Evolutionary conservation across 352 stramenopile genomes (phyloP), one percentile per base, ranked within the genome.

Genomic region (Saprolegnia parasitica): DNA sequence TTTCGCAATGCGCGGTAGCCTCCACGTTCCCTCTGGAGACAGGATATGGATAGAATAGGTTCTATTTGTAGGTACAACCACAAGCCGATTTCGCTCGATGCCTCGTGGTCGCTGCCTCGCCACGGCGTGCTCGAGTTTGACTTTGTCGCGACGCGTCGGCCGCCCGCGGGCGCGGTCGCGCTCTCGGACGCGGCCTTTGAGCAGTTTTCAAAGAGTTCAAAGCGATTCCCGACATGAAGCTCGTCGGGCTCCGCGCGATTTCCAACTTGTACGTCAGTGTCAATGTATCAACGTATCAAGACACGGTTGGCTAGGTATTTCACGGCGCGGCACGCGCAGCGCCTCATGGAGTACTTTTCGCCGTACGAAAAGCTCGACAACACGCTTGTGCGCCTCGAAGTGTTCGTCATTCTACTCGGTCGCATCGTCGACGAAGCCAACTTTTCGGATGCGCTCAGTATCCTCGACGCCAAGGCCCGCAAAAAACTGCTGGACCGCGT

Each of bases 141-240:
- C 68, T 91, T 88, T 67, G 81, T 88, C 16, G 77, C 83, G 70
- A 87, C 78, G 20, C 76, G 75, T 37, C 74, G 81, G 16, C 84
- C 84, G 21, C 87, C 83, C 32, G 40, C 73, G 29, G 74, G 80
- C 50, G 88, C 81, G 49, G 90, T 83, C 4, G 79, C 84, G 3
- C 72, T 91, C 6, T 86, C 71, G 42, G 84, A 91, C 56, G 72
- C 75, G 0, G 78, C 81, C 1, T 91, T 91, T 37, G 84, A 91
- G 40, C 79, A 90, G 37, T 88, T 90, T 54, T 91, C 23, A 88
- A 87, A 49, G 84, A 91, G 67, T 91, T 91, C 74, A 91, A 90
- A 70, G 77, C 84, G 56, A 71, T 91, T 6, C 74, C 78, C 6
- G 82, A 90, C 68, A 80, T 86, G 67, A 90, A 91, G 46, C 65